These are phyloP conservation scores for Fusarium buharicum DNA, from an alignment of 2,329 filamentous ascomycete species.

Conservation along the genomic window DNA sequence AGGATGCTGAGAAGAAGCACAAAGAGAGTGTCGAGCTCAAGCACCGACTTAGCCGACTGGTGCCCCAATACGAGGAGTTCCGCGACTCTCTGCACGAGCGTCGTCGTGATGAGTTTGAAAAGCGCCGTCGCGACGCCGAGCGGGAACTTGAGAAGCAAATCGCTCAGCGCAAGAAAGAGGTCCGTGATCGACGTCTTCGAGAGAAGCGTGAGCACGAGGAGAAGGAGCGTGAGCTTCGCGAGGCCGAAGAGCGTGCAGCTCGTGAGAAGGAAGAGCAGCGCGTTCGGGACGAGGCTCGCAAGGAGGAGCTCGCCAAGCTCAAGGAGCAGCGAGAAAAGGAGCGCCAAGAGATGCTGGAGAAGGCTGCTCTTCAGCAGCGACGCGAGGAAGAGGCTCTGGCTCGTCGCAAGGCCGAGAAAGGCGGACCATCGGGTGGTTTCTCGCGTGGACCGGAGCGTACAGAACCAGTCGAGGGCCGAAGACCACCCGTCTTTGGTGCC, in stretches of 20 bases:
- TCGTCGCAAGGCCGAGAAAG: slow-evolving; percentile 74
- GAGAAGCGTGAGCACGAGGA: slow-evolving; percentile 89
- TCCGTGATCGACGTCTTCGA: slow-evolving; percentile 81
- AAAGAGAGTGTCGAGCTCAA: slow-evolving; percentile 92
- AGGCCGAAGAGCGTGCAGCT: slow-evolving; percentile 85
- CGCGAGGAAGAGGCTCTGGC: slow-evolving; percentile 90
- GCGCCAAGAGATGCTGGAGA: slow-evolving; percentile 74
- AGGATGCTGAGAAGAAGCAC: slow-evolving; percentile 87
- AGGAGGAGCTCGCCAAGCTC: slow-evolving; percentile 72
- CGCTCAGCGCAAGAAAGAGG: slow-evolving; percentile 85
- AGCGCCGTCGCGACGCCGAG: slow-evolving; percentile 89
- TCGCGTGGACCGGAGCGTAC: slow-evolving; percentile 45
- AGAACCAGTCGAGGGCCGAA: slow-evolving; percentile 48
- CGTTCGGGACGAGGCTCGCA: slow-evolving; percentile 81
- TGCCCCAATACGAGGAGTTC: slow-evolving; percentile 87
- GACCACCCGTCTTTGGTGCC: slow-evolving; percentile 49
- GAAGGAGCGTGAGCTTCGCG: slow-evolving; percentile 77
- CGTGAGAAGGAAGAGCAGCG: slow-evolving; percentile 88
- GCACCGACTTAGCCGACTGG: slow-evolving; percentile 86
- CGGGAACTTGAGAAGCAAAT: slow-evolving; percentile 94
- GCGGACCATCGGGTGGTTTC: slow-evolving; percentile 50
- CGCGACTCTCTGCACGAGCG: slow-evolving; percentile 83
- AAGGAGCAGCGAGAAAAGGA: slow-evolving; percentile 74
- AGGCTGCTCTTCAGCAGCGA: slow-evolving; percentile 76
- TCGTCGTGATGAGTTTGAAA: slow-evolving; percentile 95